Percentiles rank a stretch among this genome's conserved stretches.
Evolutionary conservation across 1,139 yeast genomes (phyloP).

Genomic region (Meyerozyma sp.): DNA sequence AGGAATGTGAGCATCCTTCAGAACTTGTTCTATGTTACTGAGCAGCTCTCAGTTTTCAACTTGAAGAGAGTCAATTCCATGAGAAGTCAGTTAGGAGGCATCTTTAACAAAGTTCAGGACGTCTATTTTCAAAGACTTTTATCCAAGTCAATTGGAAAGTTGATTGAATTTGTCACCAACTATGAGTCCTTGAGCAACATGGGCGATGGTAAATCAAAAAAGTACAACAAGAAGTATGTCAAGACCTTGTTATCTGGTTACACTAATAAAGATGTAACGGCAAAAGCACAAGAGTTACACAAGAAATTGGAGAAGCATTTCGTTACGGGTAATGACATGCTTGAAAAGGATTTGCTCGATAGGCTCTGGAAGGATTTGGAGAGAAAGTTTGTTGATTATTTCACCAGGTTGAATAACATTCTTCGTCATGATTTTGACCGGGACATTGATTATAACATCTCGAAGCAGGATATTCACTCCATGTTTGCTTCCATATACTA

Average conservation of each 20-base stretch:
- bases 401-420: conserved; percentile 33
- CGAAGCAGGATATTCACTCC: conserved; percentile 30
- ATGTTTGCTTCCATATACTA: conserved; percentile 11
- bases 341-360: conserved; percentile 43
- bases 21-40: conserved; percentile 56
- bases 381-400: conserved; percentile 27
- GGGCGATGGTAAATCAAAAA: conserved; percentile 50
- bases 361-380: conserved; percentile 42
- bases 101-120: conserved; percentile 42
- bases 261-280: conserved; percentile 53
- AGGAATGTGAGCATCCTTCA: conserved; percentile 58
- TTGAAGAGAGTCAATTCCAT: conserved; percentile 28
- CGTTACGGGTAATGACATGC: conserved; percentile 33
- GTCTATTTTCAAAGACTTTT: conserved; percentile 44
- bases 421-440: conserved; percentile 32
- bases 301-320: conserved; percentile 59
- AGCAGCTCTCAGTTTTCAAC: conserved; percentile 37
- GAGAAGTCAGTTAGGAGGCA: conserved; percentile 39
- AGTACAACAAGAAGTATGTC: conserved; percentile 56
- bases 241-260: conserved; percentile 52
- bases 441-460: conserved; percentile 35
- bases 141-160: conserved; percentile 49
- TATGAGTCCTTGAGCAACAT: conserved; percentile 50
- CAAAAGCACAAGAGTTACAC: conserved; percentile 52
- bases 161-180: conserved; percentile 61